Percentiles rank a stretch among this genome's conserved stretches.
Conservation (phyloP, 345 rosid genomes). For the Laguncularia racemosa region DNA sequence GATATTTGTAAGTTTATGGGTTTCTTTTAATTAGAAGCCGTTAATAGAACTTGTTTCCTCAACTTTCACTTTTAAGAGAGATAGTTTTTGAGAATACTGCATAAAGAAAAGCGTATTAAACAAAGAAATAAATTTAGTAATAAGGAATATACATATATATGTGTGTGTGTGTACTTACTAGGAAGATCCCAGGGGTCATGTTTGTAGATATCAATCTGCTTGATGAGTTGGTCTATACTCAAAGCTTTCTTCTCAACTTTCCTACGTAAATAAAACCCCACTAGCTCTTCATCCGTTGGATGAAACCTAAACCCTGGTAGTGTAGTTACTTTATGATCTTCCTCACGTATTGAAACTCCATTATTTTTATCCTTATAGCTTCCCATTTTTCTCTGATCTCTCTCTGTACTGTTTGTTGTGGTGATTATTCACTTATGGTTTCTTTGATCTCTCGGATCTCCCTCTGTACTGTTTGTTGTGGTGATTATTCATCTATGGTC, state of each 20-base stretch:
- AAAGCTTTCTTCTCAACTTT: slow-evolving; percentile 30
- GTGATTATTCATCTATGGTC: no score
- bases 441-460: not conserved
- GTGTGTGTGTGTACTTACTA: slow-evolving; percentile 31
- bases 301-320: slow-evolving; percentile 44
- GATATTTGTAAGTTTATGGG: not conserved
- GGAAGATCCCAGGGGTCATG: slow-evolving; percentile 50
- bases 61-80: not conserved
- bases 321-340: slow-evolving; percentile 14
- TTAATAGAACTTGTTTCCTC: not conserved
- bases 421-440: no score
- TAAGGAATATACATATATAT: no score
- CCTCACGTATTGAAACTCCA: not conserved
- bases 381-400: slow-evolving; percentile 3
- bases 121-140: no score
- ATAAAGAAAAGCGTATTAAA: not conserved
- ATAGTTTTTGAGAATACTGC: not conserved
- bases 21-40: no score
- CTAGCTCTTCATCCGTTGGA: slow-evolving; percentile 45
- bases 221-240: slow-evolving; percentile 23
- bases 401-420: not conserved
- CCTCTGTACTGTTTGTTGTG: not conserved
- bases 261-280: slow-evolving; percentile 33
- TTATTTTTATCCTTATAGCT: slow-evolving; percentile 1
- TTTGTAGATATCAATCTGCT: slow-evolving; percentile 37